Percentiles rank a stretch among this genome's conserved stretches.
phyloP scores from a whole-genome alignment of 768 basidiomycete species.

The Macrolepiota fuliginosa region DNA sequence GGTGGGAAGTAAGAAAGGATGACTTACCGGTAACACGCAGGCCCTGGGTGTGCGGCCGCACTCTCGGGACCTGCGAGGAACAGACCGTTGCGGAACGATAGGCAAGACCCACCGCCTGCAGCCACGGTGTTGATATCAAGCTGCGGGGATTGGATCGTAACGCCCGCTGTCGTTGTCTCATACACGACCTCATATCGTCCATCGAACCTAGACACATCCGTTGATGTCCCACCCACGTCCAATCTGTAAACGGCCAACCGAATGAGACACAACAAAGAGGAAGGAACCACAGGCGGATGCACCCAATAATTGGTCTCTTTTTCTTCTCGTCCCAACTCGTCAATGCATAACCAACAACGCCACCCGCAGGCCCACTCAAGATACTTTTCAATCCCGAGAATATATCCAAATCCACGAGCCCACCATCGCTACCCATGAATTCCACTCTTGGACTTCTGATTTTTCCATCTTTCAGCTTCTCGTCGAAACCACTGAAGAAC shows the following conservation, averaged over 20 bases:
- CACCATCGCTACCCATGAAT: slow-evolving; percentile 96
- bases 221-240: slow-evolving; percentile 94
- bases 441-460: slow-evolving; percentile 72
- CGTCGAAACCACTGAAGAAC: slow-evolving; percentile 88
- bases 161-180: slow-evolving; percentile 93
- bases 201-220: slow-evolving; percentile 91
- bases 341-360: slow-evolving; percentile 92
- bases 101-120: slow-evolving; percentile 89
- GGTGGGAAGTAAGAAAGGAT: not conserved
- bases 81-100: slow-evolving; percentile 87
- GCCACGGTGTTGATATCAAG: slow-evolving; percentile 96
- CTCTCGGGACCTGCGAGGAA: slow-evolving; percentile 92
- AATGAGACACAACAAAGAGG: not conserved
- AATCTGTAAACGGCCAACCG: slow-evolving; percentile 41
- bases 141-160: slow-evolving; percentile 89
- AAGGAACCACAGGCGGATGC: slow-evolving; percentile 22
- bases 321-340: slow-evolving; percentile 83
- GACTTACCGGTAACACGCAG: slow-evolving; percentile 79
- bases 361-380: slow-evolving; percentile 90
- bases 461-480: slow-evolving; percentile 59
- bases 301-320: slow-evolving; percentile 83
- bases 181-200: slow-evolving; percentile 92
- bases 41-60: slow-evolving; percentile 92
- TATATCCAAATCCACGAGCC: slow-evolving; percentile 72
- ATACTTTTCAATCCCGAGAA: slow-evolving; percentile 95